phyloP scores from a whole-genome alignment of 345 rosid genomes.

The Populus deltoides region DNA sequence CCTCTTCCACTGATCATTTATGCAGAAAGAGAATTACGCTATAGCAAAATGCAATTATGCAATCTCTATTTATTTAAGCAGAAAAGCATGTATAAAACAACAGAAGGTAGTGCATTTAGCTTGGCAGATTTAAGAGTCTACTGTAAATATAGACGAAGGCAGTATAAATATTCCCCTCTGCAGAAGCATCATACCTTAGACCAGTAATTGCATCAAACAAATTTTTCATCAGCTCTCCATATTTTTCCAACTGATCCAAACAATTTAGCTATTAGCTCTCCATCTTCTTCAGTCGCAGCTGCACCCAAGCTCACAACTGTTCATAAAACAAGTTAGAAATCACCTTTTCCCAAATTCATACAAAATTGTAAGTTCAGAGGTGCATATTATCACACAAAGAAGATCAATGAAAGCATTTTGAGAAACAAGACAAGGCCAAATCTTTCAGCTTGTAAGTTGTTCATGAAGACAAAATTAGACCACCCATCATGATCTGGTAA shows the following conservation, averaged over 20 bases:
- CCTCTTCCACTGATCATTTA: conserved; percentile 74
- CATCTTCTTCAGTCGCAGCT: conserved; percentile 74
- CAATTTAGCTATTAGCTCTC: conserved; percentile 57
- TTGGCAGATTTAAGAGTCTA: no score
- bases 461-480: not conserved
- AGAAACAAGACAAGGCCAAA: not conserved
- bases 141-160: no score
- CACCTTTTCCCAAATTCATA: not conserved
- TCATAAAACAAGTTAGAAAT: conserved; percentile 9
- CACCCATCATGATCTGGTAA: not conserved
- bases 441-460: not conserved
- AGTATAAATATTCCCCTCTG: not conserved
- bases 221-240: conserved; percentile 81
- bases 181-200: conserved; percentile 53
- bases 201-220: conserved; percentile 88
- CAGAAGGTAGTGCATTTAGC: not conserved
- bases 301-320: conserved; percentile 80
- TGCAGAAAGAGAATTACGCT: conserved; percentile 7
- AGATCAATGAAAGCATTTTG: not conserved
- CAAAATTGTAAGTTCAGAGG: not conserved
- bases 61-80: not conserved
- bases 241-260: conserved; percentile 84
- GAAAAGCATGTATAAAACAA: not conserved
- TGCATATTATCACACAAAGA: not conserved
- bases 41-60: not conserved